phyloP scores from a whole-genome alignment of 1,284 basidiomycete species.

The Cutaneotrichosporon cavernicola region DNA sequence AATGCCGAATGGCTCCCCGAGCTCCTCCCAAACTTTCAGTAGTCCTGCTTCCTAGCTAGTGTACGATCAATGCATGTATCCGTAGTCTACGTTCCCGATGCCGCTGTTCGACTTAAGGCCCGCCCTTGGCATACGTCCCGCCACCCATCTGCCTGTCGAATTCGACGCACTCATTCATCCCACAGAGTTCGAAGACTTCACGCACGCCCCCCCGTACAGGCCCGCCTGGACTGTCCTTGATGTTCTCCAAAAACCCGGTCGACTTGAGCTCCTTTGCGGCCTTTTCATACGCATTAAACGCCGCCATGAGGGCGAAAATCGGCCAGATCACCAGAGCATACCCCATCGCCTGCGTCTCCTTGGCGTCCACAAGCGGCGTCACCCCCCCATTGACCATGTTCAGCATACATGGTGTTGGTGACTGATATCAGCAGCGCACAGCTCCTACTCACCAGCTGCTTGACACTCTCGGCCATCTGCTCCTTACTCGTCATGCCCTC shows the following conservation, averaged over 20 bases:
- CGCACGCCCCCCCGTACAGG: slow-evolving; percentile 14
- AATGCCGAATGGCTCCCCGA: slow-evolving; percentile 4
- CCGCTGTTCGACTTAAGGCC: background rate
- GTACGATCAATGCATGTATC: slow-evolving; percentile 1
- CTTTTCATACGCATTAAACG: slow-evolving; percentile 20
- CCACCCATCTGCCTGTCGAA: slow-evolving; percentile 21
- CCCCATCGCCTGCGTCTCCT: slow-evolving; percentile 18
- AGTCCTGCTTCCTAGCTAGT: background rate
- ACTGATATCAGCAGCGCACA: slow-evolving; percentile 24
- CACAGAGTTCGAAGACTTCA: slow-evolving; percentile 19
- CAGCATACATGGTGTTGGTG: slow-evolving; percentile 58
- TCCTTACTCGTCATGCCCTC: slow-evolving; percentile 73
- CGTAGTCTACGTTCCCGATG: background rate
- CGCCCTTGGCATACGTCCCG: slow-evolving; percentile 9
- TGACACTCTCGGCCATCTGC: slow-evolving; percentile 64
- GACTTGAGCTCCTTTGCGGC: slow-evolving; percentile 19
- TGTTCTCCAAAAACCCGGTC: slow-evolving; percentile 16
- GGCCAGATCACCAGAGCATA: slow-evolving; percentile 28
- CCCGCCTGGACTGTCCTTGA: background rate
- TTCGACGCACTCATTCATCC: slow-evolving; percentile 7
- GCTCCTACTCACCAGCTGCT: slow-evolving; percentile 61
- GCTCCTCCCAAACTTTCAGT: slow-evolving; percentile 1
- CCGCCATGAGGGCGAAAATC: slow-evolving; percentile 23
- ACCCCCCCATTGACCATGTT: slow-evolving; percentile 74
- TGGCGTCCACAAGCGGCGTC: slow-evolving; percentile 67